Percentiles rank a stretch among this genome's conserved stretches.
These are phyloP conservation scores for Phanerochaete carnosa DNA, from an alignment of 768 basidiomycete species.

Conservation along the genomic window DNA sequence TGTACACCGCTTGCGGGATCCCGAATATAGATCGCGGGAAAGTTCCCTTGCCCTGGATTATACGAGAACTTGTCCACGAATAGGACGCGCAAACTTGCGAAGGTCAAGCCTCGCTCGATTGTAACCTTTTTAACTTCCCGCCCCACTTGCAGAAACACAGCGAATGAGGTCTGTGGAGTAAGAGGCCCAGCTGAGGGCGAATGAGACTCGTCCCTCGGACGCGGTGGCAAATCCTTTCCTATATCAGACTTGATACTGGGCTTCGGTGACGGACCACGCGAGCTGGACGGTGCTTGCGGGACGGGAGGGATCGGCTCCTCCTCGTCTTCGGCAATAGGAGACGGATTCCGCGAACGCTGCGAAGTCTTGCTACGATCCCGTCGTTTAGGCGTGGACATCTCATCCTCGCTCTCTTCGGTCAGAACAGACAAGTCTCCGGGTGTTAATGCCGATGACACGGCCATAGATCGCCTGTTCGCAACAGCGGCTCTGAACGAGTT, in stretches of 20 bases:
- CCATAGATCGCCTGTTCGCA: constrained; percentile 59
- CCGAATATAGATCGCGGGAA: constrained; percentile 93
- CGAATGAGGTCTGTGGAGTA: constrained; percentile 34
- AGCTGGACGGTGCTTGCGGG: constrained; percentile 25
- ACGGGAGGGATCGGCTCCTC: constrained; percentile 32
- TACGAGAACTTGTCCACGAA: constrained; percentile 96
- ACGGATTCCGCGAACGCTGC: constrained; percentile 21
- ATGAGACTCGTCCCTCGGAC: background rate
- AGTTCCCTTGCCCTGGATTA: constrained; percentile 88
- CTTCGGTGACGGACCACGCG: constrained; percentile 16
- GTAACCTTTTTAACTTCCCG: constrained; percentile 85
- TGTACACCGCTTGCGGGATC: constrained; percentile 91
- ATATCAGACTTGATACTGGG: background rate
- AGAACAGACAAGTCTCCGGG: constrained; percentile 70
- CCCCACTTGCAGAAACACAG: constrained; percentile 87
- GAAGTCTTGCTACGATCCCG: constrained; percentile 17
- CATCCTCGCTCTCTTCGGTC: constrained; percentile 62
- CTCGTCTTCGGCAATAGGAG: constrained; percentile 27
- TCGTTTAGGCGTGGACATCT: constrained; percentile 15
- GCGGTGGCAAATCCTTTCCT: constrained; percentile 7
- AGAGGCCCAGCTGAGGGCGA: constrained; percentile 2
- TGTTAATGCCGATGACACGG: constrained; percentile 56
- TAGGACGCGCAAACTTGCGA: constrained; percentile 74
- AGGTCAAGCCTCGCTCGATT: constrained; percentile 67
- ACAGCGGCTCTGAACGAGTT: constrained; percentile 39